Evolutionary conservation across 148 eudicot genomes (phyloP).

Genomic region (Cornus kousa): DNA sequence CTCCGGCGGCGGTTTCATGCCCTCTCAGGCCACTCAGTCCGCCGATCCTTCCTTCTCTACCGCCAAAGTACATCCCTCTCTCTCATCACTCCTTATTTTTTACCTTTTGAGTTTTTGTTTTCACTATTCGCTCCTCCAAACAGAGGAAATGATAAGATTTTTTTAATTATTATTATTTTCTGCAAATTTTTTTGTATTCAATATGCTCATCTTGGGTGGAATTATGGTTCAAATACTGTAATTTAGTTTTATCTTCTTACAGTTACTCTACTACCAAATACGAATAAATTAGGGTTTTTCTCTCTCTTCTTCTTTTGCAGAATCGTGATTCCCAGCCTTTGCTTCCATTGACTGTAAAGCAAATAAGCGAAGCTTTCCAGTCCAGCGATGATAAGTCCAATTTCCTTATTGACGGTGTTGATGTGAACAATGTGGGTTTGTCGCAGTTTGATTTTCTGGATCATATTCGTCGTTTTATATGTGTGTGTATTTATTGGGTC

Average conservation of each 20-base stretch:
- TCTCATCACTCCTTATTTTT: neutral
- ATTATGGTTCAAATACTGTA: neutral
- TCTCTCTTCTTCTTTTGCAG: conserved; percentile 33
- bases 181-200: neutral
- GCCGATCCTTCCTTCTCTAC: conserved; percentile 51
- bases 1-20: conserved; percentile 86
- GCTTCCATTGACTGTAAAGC: conserved; percentile 82
- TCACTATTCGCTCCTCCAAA: neutral
- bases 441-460: neutral
- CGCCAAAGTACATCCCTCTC: conserved; percentile 37
- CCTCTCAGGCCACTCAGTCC: conserved; percentile 72
- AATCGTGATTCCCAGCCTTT: conserved; percentile 67
- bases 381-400: conserved; percentile 47
- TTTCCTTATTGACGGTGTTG: conserved; percentile 65
- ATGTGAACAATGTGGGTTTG: conserved; percentile 57
- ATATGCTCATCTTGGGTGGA: neutral
- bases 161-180: neutral
- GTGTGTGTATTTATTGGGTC: neutral
- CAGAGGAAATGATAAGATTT: neutral
- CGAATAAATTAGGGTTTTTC: conserved; percentile 4
- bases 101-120: neutral
- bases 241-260: too few relatives aligned
- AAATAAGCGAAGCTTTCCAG: conserved; percentile 59
- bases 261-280: neutral
- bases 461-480: neutral